Evolutionary conservation across 2,329 filamentous ascomycete species (phyloP).

Genomic region (Colletotrichum sojae): DNA sequence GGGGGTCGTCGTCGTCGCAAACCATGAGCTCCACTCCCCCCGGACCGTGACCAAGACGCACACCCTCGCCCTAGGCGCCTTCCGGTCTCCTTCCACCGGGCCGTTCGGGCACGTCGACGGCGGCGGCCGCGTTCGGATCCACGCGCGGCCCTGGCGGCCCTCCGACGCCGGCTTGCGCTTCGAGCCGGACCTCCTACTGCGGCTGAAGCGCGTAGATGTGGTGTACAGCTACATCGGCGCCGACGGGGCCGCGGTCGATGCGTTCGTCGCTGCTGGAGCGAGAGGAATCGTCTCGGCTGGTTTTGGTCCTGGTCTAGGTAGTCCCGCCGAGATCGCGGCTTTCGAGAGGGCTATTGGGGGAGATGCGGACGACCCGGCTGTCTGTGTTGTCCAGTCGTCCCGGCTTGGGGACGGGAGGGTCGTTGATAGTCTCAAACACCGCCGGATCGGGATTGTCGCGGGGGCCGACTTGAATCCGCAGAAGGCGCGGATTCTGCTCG

Average conservation of each 20-base stretch:
- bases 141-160: neutral
- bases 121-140: conserved; percentile 4
- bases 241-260: conserved; percentile 1
- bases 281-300: conserved; percentile 22
- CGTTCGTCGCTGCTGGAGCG: neutral
- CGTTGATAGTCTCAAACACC: conserved; percentile 19
- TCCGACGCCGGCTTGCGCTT: neutral
- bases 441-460: neutral
- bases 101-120: conserved; percentile 1
- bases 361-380: neutral
- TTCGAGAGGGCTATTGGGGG: neutral
- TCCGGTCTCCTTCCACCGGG: conserved; percentile 6
- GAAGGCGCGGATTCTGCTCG: conserved; percentile 21
- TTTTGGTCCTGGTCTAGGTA: conserved; percentile 18
- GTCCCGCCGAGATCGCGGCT: neutral
- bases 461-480: conserved; percentile 17
- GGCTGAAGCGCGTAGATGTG: conserved; percentile 25
- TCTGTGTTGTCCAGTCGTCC: conserved; percentile 21
- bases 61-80: conserved; percentile 24
- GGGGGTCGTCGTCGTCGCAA: conserved; percentile 20
- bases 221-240: conserved; percentile 21
- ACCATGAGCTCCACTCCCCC: conserved; percentile 28
- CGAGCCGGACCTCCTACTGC: neutral
- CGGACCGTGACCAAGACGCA: conserved; percentile 25
- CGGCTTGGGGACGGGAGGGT: conserved; percentile 16